A percentile compares a stretch with the other conserved stretches of the same genome.
Evolutionary conservation across 768 basidiomycete species (phyloP).

Genomic region (Albatrellus ellisii): DNA sequence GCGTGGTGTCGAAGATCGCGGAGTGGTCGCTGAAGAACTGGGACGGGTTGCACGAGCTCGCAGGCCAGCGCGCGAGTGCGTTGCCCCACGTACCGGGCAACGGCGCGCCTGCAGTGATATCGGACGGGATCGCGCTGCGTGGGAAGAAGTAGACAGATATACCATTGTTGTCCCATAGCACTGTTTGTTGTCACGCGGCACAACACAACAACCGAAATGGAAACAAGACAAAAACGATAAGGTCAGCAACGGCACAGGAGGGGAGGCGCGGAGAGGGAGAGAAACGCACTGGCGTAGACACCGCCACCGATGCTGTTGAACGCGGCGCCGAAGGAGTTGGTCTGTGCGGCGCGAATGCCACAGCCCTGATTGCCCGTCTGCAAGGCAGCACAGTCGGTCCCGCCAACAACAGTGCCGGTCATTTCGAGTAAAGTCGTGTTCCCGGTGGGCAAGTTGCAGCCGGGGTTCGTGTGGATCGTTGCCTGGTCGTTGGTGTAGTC

Average conservation of each 20-base stretch:
- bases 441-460: conserved; percentile 47
- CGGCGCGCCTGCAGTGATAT: conserved; percentile 64
- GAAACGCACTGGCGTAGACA: conserved; percentile 72
- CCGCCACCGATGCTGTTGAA: conserved; percentile 85
- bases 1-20: conserved; percentile 75
- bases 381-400: conserved; percentile 57
- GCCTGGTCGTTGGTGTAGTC: conserved; percentile 74
- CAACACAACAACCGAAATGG: background rate
- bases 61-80: conserved; percentile 72
- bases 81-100: conserved; percentile 64
- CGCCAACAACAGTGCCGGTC: conserved; percentile 51
- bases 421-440: conserved; percentile 36
- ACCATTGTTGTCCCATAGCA: conserved; percentile 68
- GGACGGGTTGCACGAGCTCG: conserved; percentile 60
- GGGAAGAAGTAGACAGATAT: conserved; percentile 78
- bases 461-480: conserved; percentile 65
- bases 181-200: conserved; percentile 20
- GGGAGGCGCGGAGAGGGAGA: background rate
- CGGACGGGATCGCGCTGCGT: conserved; percentile 56
- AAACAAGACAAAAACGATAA: conserved; percentile 1
- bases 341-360: conserved; percentile 49
- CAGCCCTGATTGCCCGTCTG: conserved; percentile 74
- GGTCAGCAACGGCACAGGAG: conserved; percentile 8
- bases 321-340: conserved; percentile 64
- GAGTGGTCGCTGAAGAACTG: conserved; percentile 67